These are phyloP conservation scores for Aureobasidium sp. DNA, from an alignment of 2,329 filamentous ascomycete genomes.

Conservation along the genomic window DNA sequence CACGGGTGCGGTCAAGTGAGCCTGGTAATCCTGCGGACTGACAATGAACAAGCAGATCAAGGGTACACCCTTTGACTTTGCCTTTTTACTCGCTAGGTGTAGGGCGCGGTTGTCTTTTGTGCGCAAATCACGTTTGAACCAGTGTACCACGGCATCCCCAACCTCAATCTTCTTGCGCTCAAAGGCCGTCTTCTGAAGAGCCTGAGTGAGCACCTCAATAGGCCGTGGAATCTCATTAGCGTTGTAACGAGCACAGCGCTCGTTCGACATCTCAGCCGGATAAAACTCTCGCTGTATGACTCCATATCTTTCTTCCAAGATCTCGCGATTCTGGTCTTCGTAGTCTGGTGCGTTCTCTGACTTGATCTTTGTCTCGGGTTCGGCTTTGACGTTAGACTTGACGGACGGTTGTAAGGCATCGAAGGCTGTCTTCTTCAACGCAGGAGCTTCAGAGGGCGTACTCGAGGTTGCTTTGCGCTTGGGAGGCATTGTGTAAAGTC, in stretches of 20 bases:
- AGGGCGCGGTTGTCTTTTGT: constrained; percentile 65
- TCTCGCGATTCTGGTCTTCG: constrained; percentile 26
- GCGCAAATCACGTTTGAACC: constrained; percentile 82
- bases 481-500: constrained; percentile 21
- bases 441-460: constrained; percentile 20
- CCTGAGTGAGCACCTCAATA: constrained; percentile 56
- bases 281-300: constrained; percentile 59
- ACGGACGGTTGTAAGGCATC: background rate
- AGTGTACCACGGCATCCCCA: constrained; percentile 66
- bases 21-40: constrained; percentile 76
- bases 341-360: constrained; percentile 15
- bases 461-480: constrained; percentile 27
- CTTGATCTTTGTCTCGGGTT: background rate
- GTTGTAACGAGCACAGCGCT: constrained; percentile 66
- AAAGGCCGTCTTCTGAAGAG: constrained; percentile 52
- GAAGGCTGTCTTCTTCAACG: constrained; percentile 12
- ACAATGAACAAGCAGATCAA: constrained; percentile 71
- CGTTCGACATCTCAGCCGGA: constrained; percentile 76
- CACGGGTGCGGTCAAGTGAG: constrained; percentile 64
- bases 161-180: constrained; percentile 44
- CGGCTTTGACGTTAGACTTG: constrained; percentile 6
- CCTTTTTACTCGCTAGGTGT: constrained; percentile 56
- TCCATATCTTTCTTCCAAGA: constrained; percentile 27
- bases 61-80: constrained; percentile 59
- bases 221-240: constrained; percentile 61